Percentiles rank a stretch among this genome's conserved stretches.
phyloP scores from a whole-genome alignment of 805 yeast genomes.

The Nakazawaea populi region DNA sequence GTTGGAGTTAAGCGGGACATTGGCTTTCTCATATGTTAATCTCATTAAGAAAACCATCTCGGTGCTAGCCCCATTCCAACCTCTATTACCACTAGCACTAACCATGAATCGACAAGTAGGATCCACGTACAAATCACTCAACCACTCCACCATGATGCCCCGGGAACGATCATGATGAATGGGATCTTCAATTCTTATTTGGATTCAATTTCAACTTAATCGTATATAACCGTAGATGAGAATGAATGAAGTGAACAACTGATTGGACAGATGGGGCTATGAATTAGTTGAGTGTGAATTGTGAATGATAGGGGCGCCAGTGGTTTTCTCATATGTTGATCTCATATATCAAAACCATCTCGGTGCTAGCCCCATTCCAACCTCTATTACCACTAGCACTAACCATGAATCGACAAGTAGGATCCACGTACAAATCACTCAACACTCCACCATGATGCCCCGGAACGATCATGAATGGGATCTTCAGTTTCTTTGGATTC shows the following conservation, averaged over 20 bases:
- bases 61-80: constrained; percentile 84
- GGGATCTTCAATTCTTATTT: constrained; percentile 52
- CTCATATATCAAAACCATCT: constrained; percentile 76
- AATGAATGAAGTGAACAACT: no score
- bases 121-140: constrained; percentile 75
- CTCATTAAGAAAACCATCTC: constrained; percentile 47
- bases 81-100: constrained; percentile 90
- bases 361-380: constrained; percentile 83
- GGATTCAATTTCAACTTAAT: constrained; percentile 19
- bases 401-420: constrained; percentile 80
- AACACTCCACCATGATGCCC: constrained; percentile 95
- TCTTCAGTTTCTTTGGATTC: constrained; percentile 31
- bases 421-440: constrained; percentile 74
- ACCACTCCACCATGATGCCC: constrained; percentile 92
- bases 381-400: constrained; percentile 95
- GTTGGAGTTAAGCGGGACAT: not conserved
- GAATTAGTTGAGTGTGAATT: no score
- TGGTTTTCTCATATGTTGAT: constrained; percentile 36
- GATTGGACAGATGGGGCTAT: not conserved
- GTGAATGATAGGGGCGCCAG: not conserved
- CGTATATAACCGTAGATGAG: constrained; percentile 42
- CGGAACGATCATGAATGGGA: constrained; percentile 87
- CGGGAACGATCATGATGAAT: constrained; percentile 83
- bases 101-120: constrained; percentile 85
- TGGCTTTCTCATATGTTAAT: not conserved